These are phyloP conservation scores for Umbelopsis ramanniana DNA, from an alignment of 192 early-diverging fungal species.

Conservation along the genomic window DNA sequence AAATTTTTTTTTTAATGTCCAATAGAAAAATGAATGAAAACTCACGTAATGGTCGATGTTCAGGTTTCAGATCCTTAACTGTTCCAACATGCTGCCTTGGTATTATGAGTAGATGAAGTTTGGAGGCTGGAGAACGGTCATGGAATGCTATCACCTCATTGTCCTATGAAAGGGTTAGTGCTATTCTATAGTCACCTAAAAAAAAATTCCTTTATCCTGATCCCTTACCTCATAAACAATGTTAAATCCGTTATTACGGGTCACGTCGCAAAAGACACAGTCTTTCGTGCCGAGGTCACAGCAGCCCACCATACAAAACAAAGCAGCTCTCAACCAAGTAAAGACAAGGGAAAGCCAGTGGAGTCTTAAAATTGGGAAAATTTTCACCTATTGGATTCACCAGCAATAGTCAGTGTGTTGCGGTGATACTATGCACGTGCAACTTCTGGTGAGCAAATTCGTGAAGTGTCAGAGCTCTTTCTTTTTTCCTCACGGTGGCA, in stretches of 20 bases:
- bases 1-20: neutral
- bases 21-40: neutral
- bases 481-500: no score
- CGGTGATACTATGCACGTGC: no score
- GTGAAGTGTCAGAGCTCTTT: no score
- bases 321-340: neutral
- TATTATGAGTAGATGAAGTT: slow-evolving; percentile 48
- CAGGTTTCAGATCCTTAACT: slow-evolving; percentile 40
- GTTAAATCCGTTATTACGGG: slow-evolving; percentile 22
- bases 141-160: slow-evolving; percentile 48
- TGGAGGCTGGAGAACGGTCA: slow-evolving; percentile 44
- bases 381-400: no score
- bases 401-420: no score
- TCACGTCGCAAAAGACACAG: slow-evolving; percentile 29
- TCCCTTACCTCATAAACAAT: slow-evolving; percentile 31
- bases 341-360: no score
- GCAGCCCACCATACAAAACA: slow-evolving; percentile 25
- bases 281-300: neutral
- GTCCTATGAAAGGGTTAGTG: slow-evolving; percentile 34
- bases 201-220: neutral
- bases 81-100: slow-evolving; percentile 41
- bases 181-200: neutral
- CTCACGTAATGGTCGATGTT: slow-evolving; percentile 39
- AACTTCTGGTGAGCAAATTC: no score
- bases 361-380: no score